Evolutionary conservation across 257 asterid genomes (phyloP).

Genomic region (Fraxinus excelsior): DNA sequence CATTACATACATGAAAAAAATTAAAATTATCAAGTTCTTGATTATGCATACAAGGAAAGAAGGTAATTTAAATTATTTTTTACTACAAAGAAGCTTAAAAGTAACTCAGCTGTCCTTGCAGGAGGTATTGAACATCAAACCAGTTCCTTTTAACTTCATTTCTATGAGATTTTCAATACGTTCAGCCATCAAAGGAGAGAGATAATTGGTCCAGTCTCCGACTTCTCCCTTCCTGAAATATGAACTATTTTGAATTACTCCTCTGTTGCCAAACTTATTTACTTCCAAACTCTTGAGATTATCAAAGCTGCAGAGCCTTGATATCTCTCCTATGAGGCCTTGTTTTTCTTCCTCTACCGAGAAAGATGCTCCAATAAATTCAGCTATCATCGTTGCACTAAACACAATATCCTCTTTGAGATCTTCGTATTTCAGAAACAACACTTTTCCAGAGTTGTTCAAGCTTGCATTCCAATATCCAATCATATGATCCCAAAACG

Average conservation of each 20-base stretch:
- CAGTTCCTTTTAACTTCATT: constrained; percentile 17
- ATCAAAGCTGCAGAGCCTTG: constrained; percentile 14
- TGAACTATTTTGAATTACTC: not conserved
- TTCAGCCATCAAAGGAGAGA: constrained; percentile 18
- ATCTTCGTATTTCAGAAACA: constrained; percentile 34
- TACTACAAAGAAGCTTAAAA: not conserved
- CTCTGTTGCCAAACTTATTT: constrained; percentile 4
- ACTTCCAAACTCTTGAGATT: constrained; percentile 17
- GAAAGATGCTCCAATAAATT: constrained; percentile 23
- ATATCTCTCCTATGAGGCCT: constrained; percentile 20
- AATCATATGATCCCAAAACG: constrained; percentile 32
- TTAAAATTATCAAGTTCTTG: too few species aligned
- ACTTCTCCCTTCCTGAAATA: constrained; percentile 25
- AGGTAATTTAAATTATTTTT: too few species aligned
- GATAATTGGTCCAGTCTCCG: constrained; percentile 27
- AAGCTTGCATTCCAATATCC: constrained; percentile 17
- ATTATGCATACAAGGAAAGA: too few species aligned
- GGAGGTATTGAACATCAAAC: not conserved
- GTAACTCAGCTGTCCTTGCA: not conserved
- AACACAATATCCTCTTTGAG: constrained; percentile 12
- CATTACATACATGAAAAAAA: too few species aligned
- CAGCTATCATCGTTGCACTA: constrained; percentile 14
- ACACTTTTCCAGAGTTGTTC: not conserved
- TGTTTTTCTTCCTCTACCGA: constrained; percentile 23
- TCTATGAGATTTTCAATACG: constrained; percentile 9